A percentile compares a stretch with the other conserved stretches of the same genome.
These are phyloP conservation scores for Sphaerostilbella broomeana DNA, from an alignment of 2,329 filamentous ascomycete species.

Conservation along the genomic window DNA sequence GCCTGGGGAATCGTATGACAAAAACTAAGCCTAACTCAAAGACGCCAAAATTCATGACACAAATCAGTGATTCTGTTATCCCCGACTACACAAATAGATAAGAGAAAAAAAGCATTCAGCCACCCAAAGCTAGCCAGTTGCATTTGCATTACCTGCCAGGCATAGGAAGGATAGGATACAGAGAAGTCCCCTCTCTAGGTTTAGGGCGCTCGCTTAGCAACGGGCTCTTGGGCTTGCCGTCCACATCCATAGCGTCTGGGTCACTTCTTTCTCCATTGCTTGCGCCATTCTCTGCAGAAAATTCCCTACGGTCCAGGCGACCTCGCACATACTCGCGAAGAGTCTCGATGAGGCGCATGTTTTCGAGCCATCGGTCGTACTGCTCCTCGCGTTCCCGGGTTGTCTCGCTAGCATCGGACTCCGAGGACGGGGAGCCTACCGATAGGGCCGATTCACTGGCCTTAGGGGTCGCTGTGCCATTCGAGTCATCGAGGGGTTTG, in stretches of 20 bases:
- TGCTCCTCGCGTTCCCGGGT: slow-evolving; percentile 53
- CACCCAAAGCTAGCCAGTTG: not conserved
- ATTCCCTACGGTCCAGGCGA: slow-evolving; percentile 52
- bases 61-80: too few relatives aligned
- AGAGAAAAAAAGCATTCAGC: not conserved
- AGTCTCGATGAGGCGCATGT: slow-evolving; percentile 58
- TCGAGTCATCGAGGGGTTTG: slow-evolving; percentile 31
- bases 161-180: slow-evolving; percentile 37
- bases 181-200: slow-evolving; percentile 27
- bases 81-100: not conserved
- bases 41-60: slow-evolving; percentile 8
- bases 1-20: too few relatives aligned
- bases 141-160: slow-evolving; percentile 25
- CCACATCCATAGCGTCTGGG: slow-evolving; percentile 33
- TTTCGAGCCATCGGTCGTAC: slow-evolving; percentile 60
- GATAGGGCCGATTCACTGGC: slow-evolving; percentile 36
- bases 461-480: slow-evolving; percentile 39
- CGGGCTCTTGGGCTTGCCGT: slow-evolving; percentile 27
- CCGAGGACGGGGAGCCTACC: slow-evolving; percentile 48
- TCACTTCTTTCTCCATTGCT: slow-evolving; percentile 15
- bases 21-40: too few relatives aligned
- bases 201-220: slow-evolving; percentile 19
- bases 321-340: slow-evolving; percentile 52
- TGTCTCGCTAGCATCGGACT: slow-evolving; percentile 46
- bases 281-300: slow-evolving; percentile 30